Evolutionary conservation across 2,329 filamentous ascomycete genomes (phyloP).

Genomic region (Ploettnerulaceae sp.): DNA sequence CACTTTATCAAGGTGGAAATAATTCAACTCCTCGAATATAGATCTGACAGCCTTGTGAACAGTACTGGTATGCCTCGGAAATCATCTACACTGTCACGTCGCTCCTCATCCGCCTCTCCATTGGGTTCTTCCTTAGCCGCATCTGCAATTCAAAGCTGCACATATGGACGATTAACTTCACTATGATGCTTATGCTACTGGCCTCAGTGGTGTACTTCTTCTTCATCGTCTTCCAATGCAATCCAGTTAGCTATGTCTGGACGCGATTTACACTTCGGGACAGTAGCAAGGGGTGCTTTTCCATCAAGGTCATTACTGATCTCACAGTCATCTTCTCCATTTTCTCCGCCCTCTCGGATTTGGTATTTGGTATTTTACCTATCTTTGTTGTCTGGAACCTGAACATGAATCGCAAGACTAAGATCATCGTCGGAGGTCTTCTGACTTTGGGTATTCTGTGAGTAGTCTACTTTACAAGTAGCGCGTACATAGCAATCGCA

Average conservation of each 20-base stretch:
- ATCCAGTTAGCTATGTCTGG: conserved; percentile 17
- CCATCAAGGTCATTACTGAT: conserved; percentile 1
- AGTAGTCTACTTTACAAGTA: not conserved
- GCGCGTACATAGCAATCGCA: no score
- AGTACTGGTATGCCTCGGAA: conserved; percentile 17
- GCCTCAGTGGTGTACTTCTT: conserved; percentile 13
- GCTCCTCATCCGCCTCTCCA: conserved; percentile 20
- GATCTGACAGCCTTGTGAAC: no score
- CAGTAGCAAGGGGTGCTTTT: conserved; percentile 8
- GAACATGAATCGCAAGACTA: conserved; percentile 18
- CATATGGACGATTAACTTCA: conserved; percentile 8
- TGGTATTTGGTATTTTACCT: conserved; percentile 17
- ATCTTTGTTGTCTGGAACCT: conserved; percentile 19
- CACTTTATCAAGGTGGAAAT: no score
- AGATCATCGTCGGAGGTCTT: conserved; percentile 11
- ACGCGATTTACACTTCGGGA: conserved; percentile 15
- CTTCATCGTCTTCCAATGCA: conserved; percentile 18
- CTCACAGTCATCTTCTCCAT: conserved; percentile 9
- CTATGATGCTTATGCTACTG: conserved; percentile 13
- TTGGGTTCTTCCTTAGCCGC: conserved; percentile 20
- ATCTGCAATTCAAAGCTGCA: conserved; percentile 7
- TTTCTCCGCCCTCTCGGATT: conserved; percentile 12
- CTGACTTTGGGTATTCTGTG: conserved; percentile 18
- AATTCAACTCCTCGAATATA: no score
- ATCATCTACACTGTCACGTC: conserved; percentile 17